These are phyloP conservation scores for Leucocoprinus leucothites DNA, from an alignment of 768 basidiomycete species.

Conservation along the genomic window DNA sequence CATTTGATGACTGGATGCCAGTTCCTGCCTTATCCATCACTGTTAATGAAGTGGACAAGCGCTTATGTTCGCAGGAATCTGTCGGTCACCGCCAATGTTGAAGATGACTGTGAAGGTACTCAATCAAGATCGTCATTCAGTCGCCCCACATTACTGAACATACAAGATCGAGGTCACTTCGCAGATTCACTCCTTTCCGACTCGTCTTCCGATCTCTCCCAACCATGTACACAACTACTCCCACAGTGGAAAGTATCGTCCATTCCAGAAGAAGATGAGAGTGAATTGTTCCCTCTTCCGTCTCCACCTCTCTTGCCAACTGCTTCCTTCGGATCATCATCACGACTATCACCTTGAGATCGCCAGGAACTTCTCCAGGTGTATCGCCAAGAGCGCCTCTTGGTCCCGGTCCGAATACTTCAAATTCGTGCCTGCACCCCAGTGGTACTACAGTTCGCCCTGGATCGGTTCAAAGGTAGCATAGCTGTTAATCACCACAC, in stretches of 20 bases:
- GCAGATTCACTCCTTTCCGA: not conserved
- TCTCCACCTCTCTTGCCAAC: slow-evolving; percentile 48
- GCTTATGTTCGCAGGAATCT: slow-evolving; percentile 44
- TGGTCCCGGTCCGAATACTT: slow-evolving; percentile 31
- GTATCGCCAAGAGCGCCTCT: slow-evolving; percentile 24
- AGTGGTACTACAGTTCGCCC: slow-evolving; percentile 8
- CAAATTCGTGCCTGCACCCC: slow-evolving; percentile 21
- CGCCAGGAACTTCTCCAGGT: slow-evolving; percentile 16
- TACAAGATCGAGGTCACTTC: slow-evolving; percentile 16
- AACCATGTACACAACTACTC: not conserved
- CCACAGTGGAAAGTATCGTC: slow-evolving; percentile 25
- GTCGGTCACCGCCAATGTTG: not conserved
- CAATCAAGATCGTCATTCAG: not conserved
- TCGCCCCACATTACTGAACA: not conserved
- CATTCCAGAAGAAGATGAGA: slow-evolving; percentile 54
- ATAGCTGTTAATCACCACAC: too few species aligned
- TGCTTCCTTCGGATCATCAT: slow-evolving; percentile 14
- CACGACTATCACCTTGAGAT: slow-evolving; percentile 16
- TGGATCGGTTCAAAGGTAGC: too few species aligned
- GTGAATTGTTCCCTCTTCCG: slow-evolving; percentile 57
- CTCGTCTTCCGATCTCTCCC: not conserved
- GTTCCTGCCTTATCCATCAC: slow-evolving; percentile 35
- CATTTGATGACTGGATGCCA: slow-evolving; percentile 2
- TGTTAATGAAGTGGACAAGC: slow-evolving; percentile 65
- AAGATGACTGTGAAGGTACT: not conserved